Evolutionary conservation across 371 early-diverging fungal species (phyloP).

Genomic region (Actinomortierella wolfii): DNA sequence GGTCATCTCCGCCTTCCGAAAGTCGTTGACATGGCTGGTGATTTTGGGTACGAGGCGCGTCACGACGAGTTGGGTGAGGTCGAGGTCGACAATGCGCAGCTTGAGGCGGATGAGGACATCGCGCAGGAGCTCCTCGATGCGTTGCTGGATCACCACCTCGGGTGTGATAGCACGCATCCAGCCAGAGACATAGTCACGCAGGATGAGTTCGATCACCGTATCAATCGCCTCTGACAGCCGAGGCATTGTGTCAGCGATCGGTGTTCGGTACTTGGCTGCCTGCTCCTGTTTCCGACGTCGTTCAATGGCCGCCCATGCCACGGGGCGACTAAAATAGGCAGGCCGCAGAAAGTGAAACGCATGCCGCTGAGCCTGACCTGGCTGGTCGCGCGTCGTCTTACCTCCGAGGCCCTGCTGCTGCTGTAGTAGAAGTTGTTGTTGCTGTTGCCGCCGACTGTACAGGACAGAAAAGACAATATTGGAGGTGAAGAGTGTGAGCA

Average conservation of each 20-base stretch:
- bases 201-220: conserved; percentile 46
- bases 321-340: conserved; percentile 30
- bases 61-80: conserved; percentile 62
- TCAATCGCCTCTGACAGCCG: conserved; percentile 53
- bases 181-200: conserved; percentile 62
- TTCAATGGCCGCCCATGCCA: conserved; percentile 26
- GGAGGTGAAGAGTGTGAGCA: conserved; percentile 28
- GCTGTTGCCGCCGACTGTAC: conserved; percentile 22
- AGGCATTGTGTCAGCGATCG: conserved; percentile 36
- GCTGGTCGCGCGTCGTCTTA: conserved; percentile 14
- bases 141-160: conserved; percentile 27
- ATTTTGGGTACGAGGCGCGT: conserved; percentile 66
- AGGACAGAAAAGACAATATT: conserved; percentile 38
- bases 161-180: conserved; percentile 62
- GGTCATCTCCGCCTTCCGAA: conserved; percentile 65
- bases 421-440: conserved; percentile 1
- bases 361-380: conserved; percentile 24
- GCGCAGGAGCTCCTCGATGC: conserved; percentile 54
- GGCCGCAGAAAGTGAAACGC: conserved; percentile 37
- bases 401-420: conserved; percentile 1
- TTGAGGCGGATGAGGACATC: conserved; percentile 46
- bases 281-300: conserved; percentile 34
- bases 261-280: conserved; percentile 28
- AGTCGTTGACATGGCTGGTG: conserved; percentile 72
- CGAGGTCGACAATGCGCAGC: conserved; percentile 56